Percentiles rank a stretch among this genome's conserved stretches.
phyloP scores from a whole-genome alignment of 2,329 filamentous ascomycete species.

The Septoria petroselini region DNA sequence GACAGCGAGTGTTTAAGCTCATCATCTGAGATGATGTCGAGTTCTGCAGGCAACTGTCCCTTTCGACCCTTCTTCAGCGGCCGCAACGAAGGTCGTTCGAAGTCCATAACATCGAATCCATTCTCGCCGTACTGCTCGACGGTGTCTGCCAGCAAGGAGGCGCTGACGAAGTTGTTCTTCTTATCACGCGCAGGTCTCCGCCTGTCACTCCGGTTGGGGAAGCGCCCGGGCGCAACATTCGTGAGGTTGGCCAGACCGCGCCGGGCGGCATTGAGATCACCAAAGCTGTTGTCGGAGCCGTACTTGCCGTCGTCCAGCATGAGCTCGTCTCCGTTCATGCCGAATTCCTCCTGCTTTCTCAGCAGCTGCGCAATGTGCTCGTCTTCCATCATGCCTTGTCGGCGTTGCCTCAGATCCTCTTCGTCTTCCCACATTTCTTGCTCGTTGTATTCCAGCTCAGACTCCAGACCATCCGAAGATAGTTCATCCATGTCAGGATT shows the following conservation, averaged over 20 bases:
- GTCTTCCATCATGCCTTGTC: slow-evolving; percentile 50
- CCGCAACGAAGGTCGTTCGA: slow-evolving; percentile 65
- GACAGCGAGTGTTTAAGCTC: slow-evolving; percentile 44
- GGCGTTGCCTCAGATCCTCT: slow-evolving; percentile 42
- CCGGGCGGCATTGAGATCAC: slow-evolving; percentile 34
- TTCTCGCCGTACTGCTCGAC: slow-evolving; percentile 64
- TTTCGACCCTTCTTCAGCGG: slow-evolving; percentile 63
- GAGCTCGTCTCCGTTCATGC: slow-evolving; percentile 58
- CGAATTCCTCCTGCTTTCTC: slow-evolving; percentile 62
- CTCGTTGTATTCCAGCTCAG: slow-evolving; percentile 36
- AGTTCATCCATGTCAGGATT: slow-evolving; percentile 36
- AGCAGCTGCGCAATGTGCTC: slow-evolving; percentile 61
- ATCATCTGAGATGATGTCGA: slow-evolving; percentile 44
- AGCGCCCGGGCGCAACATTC: slow-evolving; percentile 22
- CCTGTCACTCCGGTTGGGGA: slow-evolving; percentile 25
- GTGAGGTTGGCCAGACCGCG: slow-evolving; percentile 33
- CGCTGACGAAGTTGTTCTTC: slow-evolving; percentile 49
- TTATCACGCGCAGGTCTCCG: slow-evolving; percentile 29
- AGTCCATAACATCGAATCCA: slow-evolving; percentile 83
- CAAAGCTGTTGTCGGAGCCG: slow-evolving; percentile 26
- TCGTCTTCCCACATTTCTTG: slow-evolving; percentile 41
- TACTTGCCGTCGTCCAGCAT: slow-evolving; percentile 49
- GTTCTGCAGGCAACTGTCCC: slow-evolving; percentile 39
- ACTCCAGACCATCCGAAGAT: slow-evolving; percentile 36
- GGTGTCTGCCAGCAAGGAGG: slow-evolving; percentile 56